Conservation (phyloP, 345 rosid genomes). For the Ceriops tagal region DNA sequence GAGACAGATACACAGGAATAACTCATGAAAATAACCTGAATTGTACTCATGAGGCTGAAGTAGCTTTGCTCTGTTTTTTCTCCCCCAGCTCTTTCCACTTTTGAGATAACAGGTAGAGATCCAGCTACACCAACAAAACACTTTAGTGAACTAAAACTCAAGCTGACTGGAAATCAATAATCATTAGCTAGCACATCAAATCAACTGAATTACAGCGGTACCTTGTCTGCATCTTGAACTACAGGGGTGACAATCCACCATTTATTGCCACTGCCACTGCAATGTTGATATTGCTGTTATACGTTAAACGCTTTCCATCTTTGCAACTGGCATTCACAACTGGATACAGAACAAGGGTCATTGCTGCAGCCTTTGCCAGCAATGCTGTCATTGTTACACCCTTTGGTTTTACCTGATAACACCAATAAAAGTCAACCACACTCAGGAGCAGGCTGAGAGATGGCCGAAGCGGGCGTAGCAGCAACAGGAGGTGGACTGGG, state of each 20-base stretch:
- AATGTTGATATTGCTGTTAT: slow-evolving; percentile 68
- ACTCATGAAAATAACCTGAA: slow-evolving; percentile 51
- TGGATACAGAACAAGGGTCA: slow-evolving; percentile 90
- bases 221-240: slow-evolving; percentile 96
- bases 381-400: slow-evolving; percentile 96
- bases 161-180: too few species aligned
- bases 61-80: slow-evolving; percentile 80
- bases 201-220: slow-evolving; percentile 9
- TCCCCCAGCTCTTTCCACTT: slow-evolving; percentile 96
- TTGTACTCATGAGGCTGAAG: slow-evolving; percentile 92
- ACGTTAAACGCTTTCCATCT: slow-evolving; percentile 78
- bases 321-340: slow-evolving; percentile 86
- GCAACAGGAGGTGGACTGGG: slow-evolving; percentile 31
- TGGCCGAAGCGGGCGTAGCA: slow-evolving; percentile 49
- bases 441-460: slow-evolving; percentile 36
- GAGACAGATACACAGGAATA: neutral
- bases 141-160: slow-evolving; percentile 8
- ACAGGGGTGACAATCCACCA: slow-evolving; percentile 95
- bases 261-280: slow-evolving; percentile 94
- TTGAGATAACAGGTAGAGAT: slow-evolving; percentile 76
- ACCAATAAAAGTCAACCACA: neutral
- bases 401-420: slow-evolving; percentile 75
- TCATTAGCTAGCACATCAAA: too few species aligned
- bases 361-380: slow-evolving; percentile 88
- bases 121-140: slow-evolving; percentile 54